Percentiles rank a stretch among this genome's conserved stretches.
These are phyloP conservation scores for Cladosporium sp. DNA, from an alignment of 2,329 filamentous ascomycete species.

Conservation along the genomic window DNA sequence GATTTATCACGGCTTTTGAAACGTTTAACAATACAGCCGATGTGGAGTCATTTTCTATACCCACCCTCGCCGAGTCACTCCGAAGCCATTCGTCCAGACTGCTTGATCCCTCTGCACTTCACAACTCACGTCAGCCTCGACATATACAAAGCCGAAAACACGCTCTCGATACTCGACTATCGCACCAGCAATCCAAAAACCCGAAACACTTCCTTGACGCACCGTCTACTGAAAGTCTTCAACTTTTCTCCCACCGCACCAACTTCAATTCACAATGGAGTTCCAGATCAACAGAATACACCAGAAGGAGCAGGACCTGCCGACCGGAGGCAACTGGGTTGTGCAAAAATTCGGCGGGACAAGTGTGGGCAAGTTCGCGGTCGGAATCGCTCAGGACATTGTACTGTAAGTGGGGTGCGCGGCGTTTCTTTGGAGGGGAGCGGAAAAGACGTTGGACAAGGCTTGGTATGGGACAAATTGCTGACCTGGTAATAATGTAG, in stretches of 20 bases:
- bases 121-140: background rate
- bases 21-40: background rate
- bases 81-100: conserved; percentile 8
- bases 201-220: background rate
- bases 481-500: conserved; percentile 25
- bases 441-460: background rate
- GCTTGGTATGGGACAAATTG: background rate
- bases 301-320: conserved; percentile 44
- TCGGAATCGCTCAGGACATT: conserved; percentile 56
- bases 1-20: conserved; percentile 1
- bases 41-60: conserved; percentile 11
- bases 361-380: conserved; percentile 88
- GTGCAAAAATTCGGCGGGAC: conserved; percentile 96
- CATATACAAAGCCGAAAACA: background rate
- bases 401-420: conserved; percentile 45
- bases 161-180: background rate
- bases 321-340: conserved; percentile 61
- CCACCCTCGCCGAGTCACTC: conserved; percentile 12
- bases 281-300: conserved; percentile 32
- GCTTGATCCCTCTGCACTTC: background rate
- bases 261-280: conserved; percentile 12
- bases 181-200: background rate
- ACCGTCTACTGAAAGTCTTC: background rate
- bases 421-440: background rate
- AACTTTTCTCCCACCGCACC: background rate